phyloP scores from a whole-genome alignment of 768 basidiomycete species.

The Phlebiopsis gigantea region DNA sequence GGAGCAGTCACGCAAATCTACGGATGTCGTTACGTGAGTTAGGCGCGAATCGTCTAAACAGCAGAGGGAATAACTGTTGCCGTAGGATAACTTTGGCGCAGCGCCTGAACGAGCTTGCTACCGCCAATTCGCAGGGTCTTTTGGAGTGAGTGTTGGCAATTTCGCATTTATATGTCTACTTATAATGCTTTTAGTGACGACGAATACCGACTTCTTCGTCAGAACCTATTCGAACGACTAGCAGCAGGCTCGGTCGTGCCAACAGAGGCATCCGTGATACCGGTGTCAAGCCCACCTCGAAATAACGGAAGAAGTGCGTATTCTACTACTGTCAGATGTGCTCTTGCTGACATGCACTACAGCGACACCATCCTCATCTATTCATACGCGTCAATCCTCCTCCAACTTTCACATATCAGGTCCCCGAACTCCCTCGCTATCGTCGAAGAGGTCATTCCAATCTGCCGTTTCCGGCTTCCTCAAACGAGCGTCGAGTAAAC shows the following conservation, averaged over 20 bases:
- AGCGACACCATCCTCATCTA: conserved; percentile 13
- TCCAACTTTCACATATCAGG: conserved; percentile 20
- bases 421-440: conserved; percentile 26
- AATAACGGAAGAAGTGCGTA: not conserved
- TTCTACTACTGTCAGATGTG: not conserved
- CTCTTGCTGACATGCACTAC: not conserved
- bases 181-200: conserved; percentile 56
- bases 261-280: conserved; percentile 58
- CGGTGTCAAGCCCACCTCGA: conserved; percentile 30
- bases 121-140: conserved; percentile 76
- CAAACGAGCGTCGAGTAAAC: conserved; percentile 27
- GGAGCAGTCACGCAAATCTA: conserved; percentile 19
- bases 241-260: conserved; percentile 54
- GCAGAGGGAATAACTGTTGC: conserved; percentile 20
- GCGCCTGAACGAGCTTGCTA: conserved; percentile 73
- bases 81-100: conserved; percentile 71
- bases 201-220: conserved; percentile 78
- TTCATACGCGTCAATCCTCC: conserved; percentile 18
- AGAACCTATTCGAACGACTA: conserved; percentile 80
- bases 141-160: conserved; percentile 48
- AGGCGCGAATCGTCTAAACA: no score
- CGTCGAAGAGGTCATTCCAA: conserved; percentile 29
- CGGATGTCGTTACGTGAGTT: conserved; percentile 31
- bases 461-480: conserved; percentile 32
- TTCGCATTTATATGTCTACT: not conserved